phyloP scores from a whole-genome alignment of 495 filamentous ascomycete genomes.

The Aspergillus conjunctus region DNA sequence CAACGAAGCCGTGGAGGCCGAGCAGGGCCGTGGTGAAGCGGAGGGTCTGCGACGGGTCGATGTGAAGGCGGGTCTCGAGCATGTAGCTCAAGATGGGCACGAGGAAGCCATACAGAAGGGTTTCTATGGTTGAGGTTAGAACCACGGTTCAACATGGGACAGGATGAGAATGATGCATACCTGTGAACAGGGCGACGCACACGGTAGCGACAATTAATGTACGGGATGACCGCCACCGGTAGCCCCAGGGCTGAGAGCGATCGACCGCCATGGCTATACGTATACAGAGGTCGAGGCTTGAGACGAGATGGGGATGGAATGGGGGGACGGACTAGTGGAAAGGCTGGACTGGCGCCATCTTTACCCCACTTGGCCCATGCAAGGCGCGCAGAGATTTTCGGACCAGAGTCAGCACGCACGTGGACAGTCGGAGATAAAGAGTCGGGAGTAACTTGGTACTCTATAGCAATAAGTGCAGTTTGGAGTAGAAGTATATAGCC shows the following conservation, averaged over 20 bases:
- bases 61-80: slow-evolving; percentile 29
- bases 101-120: slow-evolving; percentile 34
- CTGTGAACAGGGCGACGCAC: neutral
- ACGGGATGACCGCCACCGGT: neutral
- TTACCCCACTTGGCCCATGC: too few relatives aligned
- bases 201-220: neutral
- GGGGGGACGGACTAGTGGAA: too few relatives aligned
- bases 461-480: too few relatives aligned
- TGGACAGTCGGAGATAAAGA: too few relatives aligned
- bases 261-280: neutral
- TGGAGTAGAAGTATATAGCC: too few relatives aligned
- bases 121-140: slow-evolving; percentile 19
- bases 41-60: slow-evolving; percentile 27
- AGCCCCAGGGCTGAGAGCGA: neutral
- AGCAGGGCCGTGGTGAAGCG: slow-evolving; percentile 29
- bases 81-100: slow-evolving; percentile 34
- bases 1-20: slow-evolving; percentile 24
- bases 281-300: neutral
- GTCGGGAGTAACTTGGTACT: too few relatives aligned
- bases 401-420: too few relatives aligned
- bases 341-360: too few relatives aligned
- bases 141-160: neutral
- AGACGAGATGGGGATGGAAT: neutral
- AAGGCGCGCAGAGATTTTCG: too few relatives aligned
- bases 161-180: neutral